phyloP scores from a whole-genome alignment of 1,139 yeast genomes.

The Meyerozyma sp. region DNA sequence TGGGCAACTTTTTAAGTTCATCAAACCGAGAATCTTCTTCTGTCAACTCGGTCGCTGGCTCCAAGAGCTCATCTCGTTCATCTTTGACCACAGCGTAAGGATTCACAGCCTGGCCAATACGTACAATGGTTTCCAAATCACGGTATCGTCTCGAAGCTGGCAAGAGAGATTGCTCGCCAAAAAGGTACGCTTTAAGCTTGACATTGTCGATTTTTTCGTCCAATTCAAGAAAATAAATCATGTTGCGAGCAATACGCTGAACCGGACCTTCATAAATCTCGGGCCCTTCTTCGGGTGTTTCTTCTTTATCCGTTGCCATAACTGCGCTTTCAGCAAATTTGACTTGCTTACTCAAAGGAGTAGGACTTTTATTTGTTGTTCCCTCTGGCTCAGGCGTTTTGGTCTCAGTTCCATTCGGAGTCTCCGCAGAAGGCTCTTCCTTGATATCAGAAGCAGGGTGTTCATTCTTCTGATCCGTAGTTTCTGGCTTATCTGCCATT shows the following conservation, averaged over 20 bases:
- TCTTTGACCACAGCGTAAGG: constrained; percentile 36
- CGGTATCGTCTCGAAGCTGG: constrained; percentile 50
- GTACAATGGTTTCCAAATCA: constrained; percentile 50
- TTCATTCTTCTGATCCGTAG: too few species aligned
- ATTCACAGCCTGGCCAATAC: constrained; percentile 40
- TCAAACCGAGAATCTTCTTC: constrained; percentile 42
- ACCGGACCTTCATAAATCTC: constrained; percentile 57
- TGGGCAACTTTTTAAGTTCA: constrained; percentile 52
- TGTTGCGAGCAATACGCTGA: constrained; percentile 51
- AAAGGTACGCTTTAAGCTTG: constrained; percentile 39
- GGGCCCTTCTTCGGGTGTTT: background rate
- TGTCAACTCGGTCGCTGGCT: constrained; percentile 27
- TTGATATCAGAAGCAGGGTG: too few species aligned
- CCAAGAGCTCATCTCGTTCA: constrained; percentile 32
- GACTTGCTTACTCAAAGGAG: background rate
- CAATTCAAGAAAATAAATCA: constrained; percentile 45
- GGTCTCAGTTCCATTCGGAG: too few species aligned
- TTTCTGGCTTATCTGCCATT: too few species aligned
- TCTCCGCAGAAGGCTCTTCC: too few species aligned
- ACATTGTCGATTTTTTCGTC: constrained; percentile 21
- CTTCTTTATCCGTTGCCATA: constrained; percentile 10
- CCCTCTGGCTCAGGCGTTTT: background rate
- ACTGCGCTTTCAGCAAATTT: constrained; percentile 5
- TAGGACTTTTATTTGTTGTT: background rate
- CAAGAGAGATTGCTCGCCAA: constrained; percentile 56